Conservation (phyloP, 257 asterid species). For the Lithospermum erythrorhizon region DNA sequence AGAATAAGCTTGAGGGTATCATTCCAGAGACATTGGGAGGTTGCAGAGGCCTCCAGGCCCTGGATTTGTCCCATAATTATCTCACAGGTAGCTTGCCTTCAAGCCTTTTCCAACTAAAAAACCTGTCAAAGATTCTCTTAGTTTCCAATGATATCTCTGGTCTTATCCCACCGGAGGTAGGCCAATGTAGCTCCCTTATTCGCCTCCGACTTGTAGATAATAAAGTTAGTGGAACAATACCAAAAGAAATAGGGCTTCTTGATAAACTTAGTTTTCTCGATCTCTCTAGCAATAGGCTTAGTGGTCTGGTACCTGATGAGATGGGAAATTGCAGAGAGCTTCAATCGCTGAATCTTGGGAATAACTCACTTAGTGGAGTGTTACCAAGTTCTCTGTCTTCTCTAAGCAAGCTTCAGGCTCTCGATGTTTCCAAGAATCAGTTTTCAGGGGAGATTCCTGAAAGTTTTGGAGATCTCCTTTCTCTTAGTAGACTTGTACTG, state of each 20-base stretch:
- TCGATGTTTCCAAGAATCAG: constrained; percentile 53
- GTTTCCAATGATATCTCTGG: constrained; percentile 62
- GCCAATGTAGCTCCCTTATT: constrained; percentile 44
- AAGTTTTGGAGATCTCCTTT: constrained; percentile 36
- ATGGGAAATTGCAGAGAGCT: constrained; percentile 49
- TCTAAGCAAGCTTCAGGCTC: constrained; percentile 38
- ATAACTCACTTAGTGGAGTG: constrained; percentile 43
- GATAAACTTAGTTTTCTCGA: constrained; percentile 59
- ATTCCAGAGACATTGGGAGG: constrained; percentile 50
- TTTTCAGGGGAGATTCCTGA: constrained; percentile 45
- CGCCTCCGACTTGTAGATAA: constrained; percentile 54
- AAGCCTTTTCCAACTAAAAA: constrained; percentile 42
- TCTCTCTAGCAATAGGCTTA: constrained; percentile 40
- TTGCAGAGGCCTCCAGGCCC: constrained; percentile 55
- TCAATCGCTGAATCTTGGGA: constrained; percentile 55
- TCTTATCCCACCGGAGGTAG: constrained; percentile 55
- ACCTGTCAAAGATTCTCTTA: constrained; percentile 56
- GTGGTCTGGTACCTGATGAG: constrained; percentile 53
- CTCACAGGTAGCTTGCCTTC: constrained; percentile 55
- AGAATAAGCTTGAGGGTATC: constrained; percentile 62
- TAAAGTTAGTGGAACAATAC: constrained; percentile 51
- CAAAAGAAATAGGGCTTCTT: constrained; percentile 42
- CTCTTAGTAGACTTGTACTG: constrained; percentile 46
- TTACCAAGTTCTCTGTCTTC: constrained; percentile 45
- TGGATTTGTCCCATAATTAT: constrained; percentile 58